These are phyloP conservation scores for Geotrichum europaeum DNA, from an alignment of 1,139 yeast species.

Conservation along the genomic window DNA sequence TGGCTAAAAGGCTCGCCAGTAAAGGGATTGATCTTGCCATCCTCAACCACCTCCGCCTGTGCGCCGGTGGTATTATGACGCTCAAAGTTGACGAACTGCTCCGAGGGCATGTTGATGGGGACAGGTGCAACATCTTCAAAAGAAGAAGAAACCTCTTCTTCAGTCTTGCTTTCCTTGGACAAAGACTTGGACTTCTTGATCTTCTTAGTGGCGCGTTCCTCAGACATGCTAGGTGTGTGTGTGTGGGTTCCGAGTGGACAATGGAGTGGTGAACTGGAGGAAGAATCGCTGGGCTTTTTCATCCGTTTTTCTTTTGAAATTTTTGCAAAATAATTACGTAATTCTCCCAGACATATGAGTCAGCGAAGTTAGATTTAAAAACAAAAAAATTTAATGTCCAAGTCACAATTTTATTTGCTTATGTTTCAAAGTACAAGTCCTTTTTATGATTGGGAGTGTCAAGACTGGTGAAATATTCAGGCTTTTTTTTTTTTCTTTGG, in stretches of 20 bases:
- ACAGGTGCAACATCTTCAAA: not conserved
- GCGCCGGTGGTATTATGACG: slow-evolving; percentile 58
- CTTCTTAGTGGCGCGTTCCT: slow-evolving; percentile 24
- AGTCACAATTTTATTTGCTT: not conserved
- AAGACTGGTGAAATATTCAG: not conserved
- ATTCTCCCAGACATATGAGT: slow-evolving; percentile 1
- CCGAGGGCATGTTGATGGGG: slow-evolving; percentile 8
- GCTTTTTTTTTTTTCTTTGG: no score
- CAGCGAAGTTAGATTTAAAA: not conserved
- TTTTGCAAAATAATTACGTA: not conserved
- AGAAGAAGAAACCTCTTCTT: slow-evolving; percentile 9
- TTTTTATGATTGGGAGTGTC: not conserved
- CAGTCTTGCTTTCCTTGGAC: slow-evolving; percentile 1
- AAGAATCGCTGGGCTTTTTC: not conserved
- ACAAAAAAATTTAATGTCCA: not conserved
- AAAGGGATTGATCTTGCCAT: slow-evolving; percentile 66
- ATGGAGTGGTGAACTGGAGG: not conserved
- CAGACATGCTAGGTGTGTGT: slow-evolving; percentile 17
- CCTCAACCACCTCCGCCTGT: slow-evolving; percentile 61
- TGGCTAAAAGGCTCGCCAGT: slow-evolving; percentile 57
- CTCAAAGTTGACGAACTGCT: slow-evolving; percentile 15
- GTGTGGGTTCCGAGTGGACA: not conserved
- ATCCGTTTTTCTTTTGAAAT: not conserved
- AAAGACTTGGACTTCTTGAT: slow-evolving; percentile 18
- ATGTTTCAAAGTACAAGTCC: not conserved